Base-by-base conservation (phyloP, 2,329 filamentous ascomycete genomes). In the Stagonosporopsis cucurbitacearum region DNA sequence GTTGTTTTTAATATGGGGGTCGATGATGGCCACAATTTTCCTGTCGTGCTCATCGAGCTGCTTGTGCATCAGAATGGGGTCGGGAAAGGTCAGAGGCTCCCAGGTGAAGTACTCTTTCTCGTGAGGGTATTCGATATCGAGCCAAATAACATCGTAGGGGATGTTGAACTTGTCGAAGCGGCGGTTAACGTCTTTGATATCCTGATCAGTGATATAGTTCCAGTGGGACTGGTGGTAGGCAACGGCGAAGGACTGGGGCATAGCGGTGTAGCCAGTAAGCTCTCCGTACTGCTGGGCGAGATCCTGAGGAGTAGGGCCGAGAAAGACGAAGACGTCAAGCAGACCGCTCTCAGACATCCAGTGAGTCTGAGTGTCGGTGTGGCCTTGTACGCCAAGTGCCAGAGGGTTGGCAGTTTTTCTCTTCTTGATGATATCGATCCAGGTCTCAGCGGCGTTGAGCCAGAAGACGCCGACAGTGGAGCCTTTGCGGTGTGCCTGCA, bases 101-200 rank as follows among this genome's bases (percentile, higher is more conserved):
- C 92, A 99, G 0, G 93, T 97, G 74, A 99, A 99, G 80, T 99
- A 99, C 79, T 96, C 96, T 78, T 95, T 94, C 75, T 90, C 92
- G 57, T 99, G 91, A 0, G 93, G 96, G 76, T 98, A 99, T 78
- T 99, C 95, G 64, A 99, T 91, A 69, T 99, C 95, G 17, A 99
- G 87, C 95, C 95, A 99, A 69, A 99, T 99, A 62, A 98, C 91
- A 77, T 99, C 95, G 79, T 98, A 99, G 0, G 95, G 95, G 50
- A 99, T 97, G 72, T 91, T 88, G 77, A 88, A 86, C 79, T 95
- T 96, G 80, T 98, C 93, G 80, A 99, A 96, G 75, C 96, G 96
- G 63, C 90, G 88, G 74, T 98, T 93, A 37, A 99, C 94, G 69
- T 98, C 93, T 75, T 91, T 96, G 55, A 99, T 93, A 77, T 99